Evolutionary conservation across 2,329 filamentous ascomycete genomes (phyloP).

Genomic region (Cladosporium phlei): DNA sequence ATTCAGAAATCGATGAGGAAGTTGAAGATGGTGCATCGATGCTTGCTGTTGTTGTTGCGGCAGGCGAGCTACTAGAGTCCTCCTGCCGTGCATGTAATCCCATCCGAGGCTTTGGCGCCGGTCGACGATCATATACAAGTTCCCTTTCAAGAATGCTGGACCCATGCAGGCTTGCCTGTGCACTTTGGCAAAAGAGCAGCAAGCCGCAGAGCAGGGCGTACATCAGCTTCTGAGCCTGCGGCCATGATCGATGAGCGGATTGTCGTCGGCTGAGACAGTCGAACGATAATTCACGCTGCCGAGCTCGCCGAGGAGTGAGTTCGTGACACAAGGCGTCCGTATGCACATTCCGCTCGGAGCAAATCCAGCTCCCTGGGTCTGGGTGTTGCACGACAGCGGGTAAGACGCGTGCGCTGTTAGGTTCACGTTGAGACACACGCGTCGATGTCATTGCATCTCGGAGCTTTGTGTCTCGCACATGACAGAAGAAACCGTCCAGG

Average conservation of each 20-base stretch:
- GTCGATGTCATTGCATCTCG: constrained; percentile 25
- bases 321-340: constrained; percentile 22
- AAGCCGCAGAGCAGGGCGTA: constrained; percentile 20
- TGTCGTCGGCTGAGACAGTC: constrained; percentile 11
- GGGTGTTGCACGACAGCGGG: constrained; percentile 20
- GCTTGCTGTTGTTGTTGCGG: constrained; percentile 16
- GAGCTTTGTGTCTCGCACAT: constrained; percentile 20
- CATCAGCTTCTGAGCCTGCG: constrained; percentile 11
- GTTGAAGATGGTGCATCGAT: constrained; percentile 16
- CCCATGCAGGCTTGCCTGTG: constrained; percentile 18
- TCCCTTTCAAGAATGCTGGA: constrained; percentile 17
- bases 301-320: constrained; percentile 12
- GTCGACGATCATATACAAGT: constrained; percentile 27
- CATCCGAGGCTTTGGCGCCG: constrained; percentile 23
- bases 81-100: constrained; percentile 22
- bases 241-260: constrained; percentile 8
- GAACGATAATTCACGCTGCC: constrained; percentile 14
- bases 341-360: constrained; percentile 21
- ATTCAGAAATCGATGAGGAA: constrained; percentile 16
- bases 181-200: constrained; percentile 21
- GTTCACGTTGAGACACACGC: constrained; percentile 15
- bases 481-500: constrained; percentile 14
- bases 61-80: constrained; percentile 16
- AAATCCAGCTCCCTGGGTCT: constrained; percentile 15
- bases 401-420: constrained; percentile 22